Evolutionary conservation across 2,329 filamentous ascomycete species (phyloP).

Genomic region (Boeremia lycopersici): DNA sequence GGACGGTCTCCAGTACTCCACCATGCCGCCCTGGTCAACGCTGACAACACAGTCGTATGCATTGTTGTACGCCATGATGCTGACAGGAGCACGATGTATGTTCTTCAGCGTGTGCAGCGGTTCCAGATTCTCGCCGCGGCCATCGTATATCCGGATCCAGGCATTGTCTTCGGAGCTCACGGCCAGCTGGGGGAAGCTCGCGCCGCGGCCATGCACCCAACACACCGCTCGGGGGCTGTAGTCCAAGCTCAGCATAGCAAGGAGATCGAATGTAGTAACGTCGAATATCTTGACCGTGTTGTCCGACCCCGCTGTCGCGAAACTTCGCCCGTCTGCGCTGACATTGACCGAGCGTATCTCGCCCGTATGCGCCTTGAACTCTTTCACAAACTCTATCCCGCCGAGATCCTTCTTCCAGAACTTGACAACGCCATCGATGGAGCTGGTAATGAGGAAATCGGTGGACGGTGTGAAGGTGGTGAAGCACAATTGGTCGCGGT

Average conservation of each 20-base stretch:
- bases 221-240: constrained; percentile 80
- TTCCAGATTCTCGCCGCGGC: constrained; percentile 77
- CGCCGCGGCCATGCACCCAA: constrained; percentile 85
- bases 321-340: constrained; percentile 89
- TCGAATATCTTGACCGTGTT: constrained; percentile 79
- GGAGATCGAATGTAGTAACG: constrained; percentile 74
- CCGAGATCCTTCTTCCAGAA: constrained; percentile 97
- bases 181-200: constrained; percentile 85
- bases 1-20: constrained; percentile 92
- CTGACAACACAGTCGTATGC: constrained; percentile 89
- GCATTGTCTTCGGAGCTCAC: constrained; percentile 77
- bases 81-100: constrained; percentile 82
- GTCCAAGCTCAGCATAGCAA: constrained; percentile 73
- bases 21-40: constrained; percentile 86
- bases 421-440: constrained; percentile 93
- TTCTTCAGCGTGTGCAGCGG: constrained; percentile 78
- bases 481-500: constrained; percentile 91
- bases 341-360: constrained; percentile 84
- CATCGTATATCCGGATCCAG: constrained; percentile 83
- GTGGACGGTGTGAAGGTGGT: constrained; percentile 87
- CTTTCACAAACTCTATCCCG: constrained; percentile 96
- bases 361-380: constrained; percentile 88
- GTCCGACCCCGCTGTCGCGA: constrained; percentile 84
- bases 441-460: constrained; percentile 94
- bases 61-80: constrained; percentile 88